These are phyloP conservation scores for Nakaseomyces kungkrabaensis DNA, from an alignment of 1,139 yeast species.

Conservation along the genomic window DNA sequence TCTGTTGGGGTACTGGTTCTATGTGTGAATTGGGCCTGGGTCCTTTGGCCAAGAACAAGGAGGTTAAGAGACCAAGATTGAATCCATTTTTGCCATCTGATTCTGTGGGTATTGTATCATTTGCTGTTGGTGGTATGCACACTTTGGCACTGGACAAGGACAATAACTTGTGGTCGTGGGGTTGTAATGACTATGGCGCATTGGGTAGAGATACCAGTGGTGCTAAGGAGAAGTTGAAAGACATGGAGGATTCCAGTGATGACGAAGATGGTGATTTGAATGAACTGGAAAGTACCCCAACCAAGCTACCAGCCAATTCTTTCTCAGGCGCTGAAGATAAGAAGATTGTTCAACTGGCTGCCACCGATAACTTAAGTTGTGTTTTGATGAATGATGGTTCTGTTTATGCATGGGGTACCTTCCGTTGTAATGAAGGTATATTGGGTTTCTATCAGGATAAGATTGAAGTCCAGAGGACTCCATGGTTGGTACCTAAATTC, in stretches of 20 bases:
- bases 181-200: constrained; percentile 86
- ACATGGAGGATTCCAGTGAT: constrained; percentile 45
- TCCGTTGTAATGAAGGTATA: constrained; percentile 85
- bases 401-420: constrained; percentile 96
- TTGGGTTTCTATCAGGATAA: constrained; percentile 65
- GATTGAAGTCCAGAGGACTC: constrained; percentile 54
- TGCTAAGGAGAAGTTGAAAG: constrained; percentile 51
- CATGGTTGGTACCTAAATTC: constrained; percentile 44
- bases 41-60: constrained; percentile 76
- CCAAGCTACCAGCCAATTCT: constrained; percentile 42
- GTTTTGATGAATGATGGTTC: constrained; percentile 73
- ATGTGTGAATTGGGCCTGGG: constrained; percentile 97
- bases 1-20: constrained; percentile 93
- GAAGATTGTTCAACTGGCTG: constrained; percentile 71
- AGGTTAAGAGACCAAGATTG: constrained; percentile 89
- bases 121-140: constrained; percentile 96
- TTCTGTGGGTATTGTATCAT: constrained; percentile 60
- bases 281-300: constrained; percentile 83
- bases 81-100: constrained; percentile 64
- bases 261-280: constrained; percentile 77
- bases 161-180: constrained; percentile 92
- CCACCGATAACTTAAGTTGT: constrained; percentile 86
- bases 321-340: constrained; percentile 46
- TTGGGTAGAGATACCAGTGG: constrained; percentile 78
- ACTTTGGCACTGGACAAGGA: constrained; percentile 67